phyloP scores from a whole-genome alignment of 306 rosid species.

The Abrus pulchellus region DNA sequence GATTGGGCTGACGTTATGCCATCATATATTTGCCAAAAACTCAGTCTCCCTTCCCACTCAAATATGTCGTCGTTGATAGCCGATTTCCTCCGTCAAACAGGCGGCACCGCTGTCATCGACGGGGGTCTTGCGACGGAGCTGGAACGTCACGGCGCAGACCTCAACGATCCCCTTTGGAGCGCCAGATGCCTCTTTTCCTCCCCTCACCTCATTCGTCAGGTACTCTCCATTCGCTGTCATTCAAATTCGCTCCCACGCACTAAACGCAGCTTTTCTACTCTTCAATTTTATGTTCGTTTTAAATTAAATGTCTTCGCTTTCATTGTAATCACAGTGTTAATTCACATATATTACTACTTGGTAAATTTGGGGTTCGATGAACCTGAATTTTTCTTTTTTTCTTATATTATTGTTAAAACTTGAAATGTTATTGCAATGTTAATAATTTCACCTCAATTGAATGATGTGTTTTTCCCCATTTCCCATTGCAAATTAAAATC shows the following conservation, averaged over 20 bases:
- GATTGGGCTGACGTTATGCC: background rate
- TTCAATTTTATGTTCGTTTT: background rate
- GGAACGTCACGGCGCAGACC: conserved; percentile 66
- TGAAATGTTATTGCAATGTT: background rate
- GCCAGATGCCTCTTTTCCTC: conserved; percentile 65
- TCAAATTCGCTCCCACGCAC: background rate
- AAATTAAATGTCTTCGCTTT: background rate
- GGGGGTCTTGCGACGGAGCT: conserved; percentile 71
- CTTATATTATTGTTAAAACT: background rate
- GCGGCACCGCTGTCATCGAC: conserved; percentile 62
- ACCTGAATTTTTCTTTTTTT: background rate
- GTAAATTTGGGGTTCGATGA: conserved; percentile 17
- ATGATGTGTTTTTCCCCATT: background rate
- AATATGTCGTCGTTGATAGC: conserved; percentile 47
- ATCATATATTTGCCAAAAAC: background rate
- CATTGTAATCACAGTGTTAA: conserved; percentile 5
- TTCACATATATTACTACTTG: background rate
- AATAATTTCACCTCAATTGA: background rate
- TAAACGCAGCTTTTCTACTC: background rate
- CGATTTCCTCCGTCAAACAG: conserved; percentile 53
- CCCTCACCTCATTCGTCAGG: conserved; percentile 64
- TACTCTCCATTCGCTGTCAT: conserved; percentile 26
- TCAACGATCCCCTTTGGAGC: conserved; percentile 72
- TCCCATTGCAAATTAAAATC: background rate
- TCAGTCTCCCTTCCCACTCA: background rate